Percentiles rank a stretch among this genome's conserved stretches.
These are phyloP conservation scores for Torulaspora globosa DNA, from an alignment of 1,139 yeast species.

Conservation along the genomic window DNA sequence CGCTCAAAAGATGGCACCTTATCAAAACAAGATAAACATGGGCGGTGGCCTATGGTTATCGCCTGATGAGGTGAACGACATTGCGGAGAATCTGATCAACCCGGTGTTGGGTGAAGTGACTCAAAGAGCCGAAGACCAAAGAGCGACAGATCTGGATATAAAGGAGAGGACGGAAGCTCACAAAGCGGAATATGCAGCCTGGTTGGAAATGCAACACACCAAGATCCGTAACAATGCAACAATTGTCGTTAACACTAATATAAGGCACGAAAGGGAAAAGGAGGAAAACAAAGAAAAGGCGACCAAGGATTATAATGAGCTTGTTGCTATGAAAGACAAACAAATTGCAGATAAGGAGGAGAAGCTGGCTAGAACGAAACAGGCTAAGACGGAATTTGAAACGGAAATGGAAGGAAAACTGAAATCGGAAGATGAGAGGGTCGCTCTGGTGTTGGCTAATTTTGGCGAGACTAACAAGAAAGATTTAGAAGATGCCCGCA, in stretches of 20 bases:
- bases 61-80: conserved; percentile 67
- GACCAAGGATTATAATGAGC: conserved; percentile 32
- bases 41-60: conserved; percentile 89
- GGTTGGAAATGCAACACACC: conserved; percentile 35
- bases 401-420: conserved; percentile 26
- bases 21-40: conserved; percentile 47
- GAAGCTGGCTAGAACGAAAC: conserved; percentile 31
- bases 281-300: conserved; percentile 23
- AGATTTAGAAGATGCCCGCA: conserved; percentile 31
- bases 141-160: conserved; percentile 61
- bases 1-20: conserved; percentile 24
- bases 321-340: conserved; percentile 30
- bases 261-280: conserved; percentile 34
- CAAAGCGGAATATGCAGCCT: conserved; percentile 35
- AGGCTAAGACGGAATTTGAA: conserved; percentile 27
- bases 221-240: conserved; percentile 38
- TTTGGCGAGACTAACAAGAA: conserved; percentile 38
- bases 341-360: conserved; percentile 33
- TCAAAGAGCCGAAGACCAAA: conserved; percentile 65
- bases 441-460: conserved; percentile 31
- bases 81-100: conserved; percentile 77
- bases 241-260: conserved; percentile 38
- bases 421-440: conserved; percentile 21
- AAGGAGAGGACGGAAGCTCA: conserved; percentile 45
- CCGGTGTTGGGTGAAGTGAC: conserved; percentile 82